Conservation (phyloP, 1,139 yeast species). For the Magnusiomyces suaveolens region DNA sequence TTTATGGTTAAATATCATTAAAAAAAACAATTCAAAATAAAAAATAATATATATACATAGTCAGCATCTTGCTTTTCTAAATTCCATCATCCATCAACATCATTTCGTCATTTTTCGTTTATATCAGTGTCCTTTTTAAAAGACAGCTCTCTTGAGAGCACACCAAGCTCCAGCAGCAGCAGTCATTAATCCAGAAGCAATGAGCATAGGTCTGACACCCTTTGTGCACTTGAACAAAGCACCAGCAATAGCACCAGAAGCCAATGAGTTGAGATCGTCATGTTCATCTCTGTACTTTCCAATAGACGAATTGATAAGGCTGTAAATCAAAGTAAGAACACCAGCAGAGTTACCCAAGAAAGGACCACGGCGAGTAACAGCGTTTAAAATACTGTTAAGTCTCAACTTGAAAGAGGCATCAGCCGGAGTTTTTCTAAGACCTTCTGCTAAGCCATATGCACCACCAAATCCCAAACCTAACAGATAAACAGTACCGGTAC, state of each 20-base stretch:
- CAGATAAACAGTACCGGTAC: constrained; percentile 90
- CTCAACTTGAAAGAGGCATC: constrained; percentile 67
- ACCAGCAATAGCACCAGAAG: constrained; percentile 88
- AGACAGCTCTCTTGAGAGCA: constrained; percentile 50
- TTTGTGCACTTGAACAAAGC: constrained; percentile 81
- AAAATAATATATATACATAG: too few relatives aligned
- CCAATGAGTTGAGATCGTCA: constrained; percentile 73
- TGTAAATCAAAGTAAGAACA: constrained; percentile 81
- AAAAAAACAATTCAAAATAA: too few relatives aligned
- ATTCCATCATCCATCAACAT: too few relatives aligned
- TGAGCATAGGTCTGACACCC: constrained; percentile 80
- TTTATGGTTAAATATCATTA: too few relatives aligned
- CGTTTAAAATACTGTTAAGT: constrained; percentile 81
- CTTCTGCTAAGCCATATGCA: constrained; percentile 76
- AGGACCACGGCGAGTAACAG: constrained; percentile 92
- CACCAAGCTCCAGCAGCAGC: constrained; percentile 92
- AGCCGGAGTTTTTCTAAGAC: constrained; percentile 64
- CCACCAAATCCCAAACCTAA: constrained; percentile 82
- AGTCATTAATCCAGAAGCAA: constrained; percentile 77
- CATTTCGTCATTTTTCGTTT: too few relatives aligned
- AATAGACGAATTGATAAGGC: constrained; percentile 67
- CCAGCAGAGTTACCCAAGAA: constrained; percentile 92
- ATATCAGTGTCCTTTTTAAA: too few relatives aligned
- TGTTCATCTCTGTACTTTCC: constrained; percentile 78
- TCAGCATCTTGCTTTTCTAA: too few relatives aligned